phyloP scores from a whole-genome alignment of 805 yeast species.

The Nakazawaea wickerhamii region DNA sequence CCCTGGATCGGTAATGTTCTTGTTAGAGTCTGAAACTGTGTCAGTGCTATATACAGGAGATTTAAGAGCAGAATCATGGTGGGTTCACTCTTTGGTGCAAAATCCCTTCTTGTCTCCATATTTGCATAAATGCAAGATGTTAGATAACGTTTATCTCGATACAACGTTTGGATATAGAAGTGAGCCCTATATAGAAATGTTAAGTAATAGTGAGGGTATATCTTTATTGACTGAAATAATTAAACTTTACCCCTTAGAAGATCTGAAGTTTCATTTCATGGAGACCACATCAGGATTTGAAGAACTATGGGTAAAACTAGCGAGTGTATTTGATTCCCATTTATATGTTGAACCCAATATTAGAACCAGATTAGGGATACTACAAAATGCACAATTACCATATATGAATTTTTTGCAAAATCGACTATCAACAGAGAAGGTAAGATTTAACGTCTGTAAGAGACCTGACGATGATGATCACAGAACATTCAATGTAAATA shows the following conservation, averaged over 20 bases:
- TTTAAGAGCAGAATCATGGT: constrained; percentile 50
- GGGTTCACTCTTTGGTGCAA: constrained; percentile 32
- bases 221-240: constrained; percentile 27
- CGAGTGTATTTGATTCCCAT: constrained; percentile 15
- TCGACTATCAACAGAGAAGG: constrained; percentile 4
- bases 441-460: neutral
- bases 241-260: constrained; percentile 36
- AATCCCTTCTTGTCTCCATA: constrained; percentile 40
- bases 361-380: neutral
- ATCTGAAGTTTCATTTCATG: constrained; percentile 28
- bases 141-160: constrained; percentile 48
- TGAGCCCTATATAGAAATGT: constrained; percentile 43
- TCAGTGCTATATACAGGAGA: constrained; percentile 53
- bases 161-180: constrained; percentile 46
- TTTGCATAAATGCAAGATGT: constrained; percentile 23
- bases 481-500: constrained; percentile 12
- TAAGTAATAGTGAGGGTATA: constrained; percentile 37
- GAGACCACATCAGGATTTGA: constrained; percentile 48
- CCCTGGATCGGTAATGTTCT: constrained; percentile 53
- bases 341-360: neutral
- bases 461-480: neutral
- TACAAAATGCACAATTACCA: neutral
- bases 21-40: constrained; percentile 30
- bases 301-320: constrained; percentile 41
- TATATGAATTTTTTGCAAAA: constrained; percentile 9